Conservation (phyloP, 257 asterid genomes). For the Capsicum pubescens region DNA sequence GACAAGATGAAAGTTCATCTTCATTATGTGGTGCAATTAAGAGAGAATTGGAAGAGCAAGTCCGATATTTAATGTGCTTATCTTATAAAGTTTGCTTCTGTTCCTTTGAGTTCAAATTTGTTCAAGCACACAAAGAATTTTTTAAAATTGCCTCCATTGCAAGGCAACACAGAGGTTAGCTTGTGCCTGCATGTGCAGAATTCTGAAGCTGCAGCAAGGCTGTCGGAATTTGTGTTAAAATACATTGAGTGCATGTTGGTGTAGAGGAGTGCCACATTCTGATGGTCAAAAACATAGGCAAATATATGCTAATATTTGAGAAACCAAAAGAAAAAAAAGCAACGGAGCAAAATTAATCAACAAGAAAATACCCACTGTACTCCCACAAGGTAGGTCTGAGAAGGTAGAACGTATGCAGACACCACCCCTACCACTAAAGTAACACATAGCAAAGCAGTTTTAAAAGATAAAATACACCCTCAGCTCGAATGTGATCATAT, state of each 20-base stretch:
- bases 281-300: not conserved
- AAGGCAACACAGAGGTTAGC: not conserved
- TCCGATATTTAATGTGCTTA: not conserved
- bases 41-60: not conserved
- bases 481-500: no score
- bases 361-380: no score
- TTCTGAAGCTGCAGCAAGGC: constrained; percentile 23
- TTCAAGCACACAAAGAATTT: not conserved
- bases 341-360: no score
- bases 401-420: no score
- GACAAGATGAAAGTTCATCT: no score
- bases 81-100: not conserved
- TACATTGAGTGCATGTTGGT: no score
- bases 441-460: no score
- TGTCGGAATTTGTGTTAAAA: not conserved
- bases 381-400: no score
- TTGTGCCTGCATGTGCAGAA: not conserved
- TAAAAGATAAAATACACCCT: no score
- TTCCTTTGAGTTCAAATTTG: not conserved
- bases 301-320: not conserved
- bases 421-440: no score
- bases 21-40: not conserved
- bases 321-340: not conserved
- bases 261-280: no score
- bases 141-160: not conserved